These are phyloP conservation scores for Podila verticillata DNA, from an alignment of 192 early-diverging fungal species.

Conservation along the genomic window DNA sequence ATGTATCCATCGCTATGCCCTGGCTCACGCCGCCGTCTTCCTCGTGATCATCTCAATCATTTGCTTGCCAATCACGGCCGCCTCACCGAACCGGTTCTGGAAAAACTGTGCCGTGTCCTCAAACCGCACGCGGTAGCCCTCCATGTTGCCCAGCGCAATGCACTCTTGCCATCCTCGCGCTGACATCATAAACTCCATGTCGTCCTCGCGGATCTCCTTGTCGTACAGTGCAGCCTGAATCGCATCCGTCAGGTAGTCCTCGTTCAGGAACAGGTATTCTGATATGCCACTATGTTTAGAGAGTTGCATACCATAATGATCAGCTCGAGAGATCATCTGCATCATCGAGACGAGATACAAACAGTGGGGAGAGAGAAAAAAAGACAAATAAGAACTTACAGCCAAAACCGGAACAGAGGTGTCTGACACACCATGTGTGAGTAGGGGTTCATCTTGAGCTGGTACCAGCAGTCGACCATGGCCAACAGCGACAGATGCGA, in stretches of 20 bases:
- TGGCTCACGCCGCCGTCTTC: constrained; percentile 33
- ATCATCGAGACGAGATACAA: no score
- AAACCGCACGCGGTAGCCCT: constrained; percentile 87
- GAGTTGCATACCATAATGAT: neutral
- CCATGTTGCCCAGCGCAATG: constrained; percentile 82
- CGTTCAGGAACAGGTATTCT: constrained; percentile 90
- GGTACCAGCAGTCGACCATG: constrained; percentile 95
- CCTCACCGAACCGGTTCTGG: constrained; percentile 65
- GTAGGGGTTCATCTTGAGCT: constrained; percentile 86
- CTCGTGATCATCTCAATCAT: constrained; percentile 68
- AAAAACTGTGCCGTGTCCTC: constrained; percentile 89
- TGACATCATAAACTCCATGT: constrained; percentile 92
- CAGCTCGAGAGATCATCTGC: no score
- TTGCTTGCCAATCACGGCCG: constrained; percentile 61
- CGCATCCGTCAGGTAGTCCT: constrained; percentile 85
- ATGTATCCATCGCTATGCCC: neutral
- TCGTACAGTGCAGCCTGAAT: constrained; percentile 84
- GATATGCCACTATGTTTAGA: constrained; percentile 78
- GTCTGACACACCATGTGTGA: constrained; percentile 96
- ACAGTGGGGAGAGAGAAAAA: neutral
- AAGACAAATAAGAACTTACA: constrained; percentile 54
- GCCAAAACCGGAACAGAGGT: constrained; percentile 92
- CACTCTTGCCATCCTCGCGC: constrained; percentile 94
- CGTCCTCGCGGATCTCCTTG: constrained; percentile 79
- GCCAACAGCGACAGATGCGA: constrained; percentile 94